Evolutionary conservation across 257 asterid species (phyloP).

Genomic region (Solanum appendiculatum): DNA sequence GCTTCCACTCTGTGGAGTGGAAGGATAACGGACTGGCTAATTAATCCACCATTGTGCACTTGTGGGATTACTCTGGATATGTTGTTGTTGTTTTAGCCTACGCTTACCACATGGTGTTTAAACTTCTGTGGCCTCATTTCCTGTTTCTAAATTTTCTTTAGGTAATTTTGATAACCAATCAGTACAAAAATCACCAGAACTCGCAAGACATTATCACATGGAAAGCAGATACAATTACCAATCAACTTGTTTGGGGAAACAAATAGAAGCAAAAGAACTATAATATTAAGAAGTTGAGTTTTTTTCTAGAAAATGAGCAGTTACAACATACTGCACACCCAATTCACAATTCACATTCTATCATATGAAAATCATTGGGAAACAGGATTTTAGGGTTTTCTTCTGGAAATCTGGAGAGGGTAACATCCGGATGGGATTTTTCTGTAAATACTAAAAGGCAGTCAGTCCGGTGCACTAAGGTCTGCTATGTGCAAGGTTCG

Average conservation of each 20-base stretch:
- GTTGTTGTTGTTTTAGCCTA: not conserved
- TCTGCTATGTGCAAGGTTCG: not conserved
- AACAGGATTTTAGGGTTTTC: not conserved
- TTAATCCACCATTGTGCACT: not conserved
- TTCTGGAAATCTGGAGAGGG: not conserved
- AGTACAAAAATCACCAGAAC: not conserved
- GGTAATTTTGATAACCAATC: not conserved
- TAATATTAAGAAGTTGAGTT: not conserved
- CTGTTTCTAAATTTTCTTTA: not conserved
- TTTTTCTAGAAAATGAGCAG: not conserved
- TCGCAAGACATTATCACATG: not conserved
- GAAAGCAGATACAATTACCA: not conserved
- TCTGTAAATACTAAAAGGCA: not conserved
- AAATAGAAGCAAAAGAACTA: not conserved
- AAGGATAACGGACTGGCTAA: not conserved
- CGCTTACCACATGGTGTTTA: not conserved
- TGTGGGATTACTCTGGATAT: not conserved
- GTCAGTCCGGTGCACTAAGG: not conserved
- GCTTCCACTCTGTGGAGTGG: not conserved
- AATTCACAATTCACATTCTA: not conserved
- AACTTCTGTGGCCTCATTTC: not conserved
- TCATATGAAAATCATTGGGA: not conserved
- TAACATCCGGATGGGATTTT: not conserved
- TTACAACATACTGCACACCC: not conserved
- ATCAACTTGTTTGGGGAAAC: not conserved